Percentiles rank a stretch among this genome's conserved stretches.
These are phyloP conservation scores for Diutina siamensis DNA, from an alignment of 1,139 yeast species.

Conservation along the genomic window DNA sequence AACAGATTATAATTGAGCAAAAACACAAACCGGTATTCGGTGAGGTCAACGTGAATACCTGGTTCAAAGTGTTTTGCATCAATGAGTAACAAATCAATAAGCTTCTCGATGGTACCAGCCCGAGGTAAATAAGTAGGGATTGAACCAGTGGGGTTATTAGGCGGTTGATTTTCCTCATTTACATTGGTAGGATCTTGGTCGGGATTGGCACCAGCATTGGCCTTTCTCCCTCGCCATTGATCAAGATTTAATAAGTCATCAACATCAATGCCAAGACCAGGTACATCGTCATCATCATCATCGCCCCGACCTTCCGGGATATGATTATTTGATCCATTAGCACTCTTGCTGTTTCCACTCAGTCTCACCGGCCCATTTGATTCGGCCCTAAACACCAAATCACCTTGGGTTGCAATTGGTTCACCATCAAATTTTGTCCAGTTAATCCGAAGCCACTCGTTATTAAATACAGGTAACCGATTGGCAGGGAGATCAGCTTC, in stretches of 20 bases:
- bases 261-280: constrained; percentile 33
- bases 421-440: constrained; percentile 22
- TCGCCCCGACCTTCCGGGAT: neutral
- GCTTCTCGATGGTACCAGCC: constrained; percentile 28
- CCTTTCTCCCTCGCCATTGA: constrained; percentile 12
- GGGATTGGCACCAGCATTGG: neutral
- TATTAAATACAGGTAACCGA: constrained; percentile 28
- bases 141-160: neutral
- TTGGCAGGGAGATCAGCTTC: constrained; percentile 4
- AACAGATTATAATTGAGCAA: constrained; percentile 32
- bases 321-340: neutral
- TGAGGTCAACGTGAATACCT: constrained; percentile 26
- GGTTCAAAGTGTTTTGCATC: constrained; percentile 30
- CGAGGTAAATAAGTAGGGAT: constrained; percentile 24
- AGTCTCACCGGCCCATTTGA: neutral
- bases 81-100: constrained; percentile 30
- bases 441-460: constrained; percentile 25
- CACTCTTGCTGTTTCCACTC: neutral
- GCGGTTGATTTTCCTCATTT: neutral
- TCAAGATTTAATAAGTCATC: constrained; percentile 34
- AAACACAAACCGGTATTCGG: constrained; percentile 34
- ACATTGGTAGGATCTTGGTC: neutral
- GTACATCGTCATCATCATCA: constrained; percentile 5
- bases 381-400: constrained; percentile 11
- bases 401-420: constrained; percentile 9